These are phyloP conservation scores for Cordyceps farinosa DNA, from an alignment of 2,329 filamentous ascomycete species.

Conservation along the genomic window DNA sequence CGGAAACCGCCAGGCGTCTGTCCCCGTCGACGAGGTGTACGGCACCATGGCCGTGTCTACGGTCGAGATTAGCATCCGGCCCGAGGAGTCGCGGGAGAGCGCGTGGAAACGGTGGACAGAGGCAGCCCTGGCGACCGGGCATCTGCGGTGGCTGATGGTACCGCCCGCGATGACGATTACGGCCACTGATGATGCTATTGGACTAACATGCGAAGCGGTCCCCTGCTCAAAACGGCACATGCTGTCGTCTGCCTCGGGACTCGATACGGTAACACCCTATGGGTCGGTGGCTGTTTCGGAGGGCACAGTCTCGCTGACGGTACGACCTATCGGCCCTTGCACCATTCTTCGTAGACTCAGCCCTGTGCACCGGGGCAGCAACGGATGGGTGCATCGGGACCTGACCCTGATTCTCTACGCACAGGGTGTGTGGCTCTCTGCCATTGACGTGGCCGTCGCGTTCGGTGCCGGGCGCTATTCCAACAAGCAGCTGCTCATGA, in stretches of 20 bases:
- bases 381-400: neutral
- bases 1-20: neutral
- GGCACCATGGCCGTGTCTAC: conserved; percentile 4
- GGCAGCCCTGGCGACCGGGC: neutral
- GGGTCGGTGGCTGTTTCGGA: neutral
- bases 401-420: conserved; percentile 10
- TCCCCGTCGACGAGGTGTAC: conserved; percentile 13
- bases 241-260: conserved; percentile 4
- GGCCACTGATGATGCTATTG: neutral
- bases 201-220: neutral
- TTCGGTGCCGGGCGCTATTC: conserved; percentile 6
- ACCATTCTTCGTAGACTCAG: neutral
- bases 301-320: neutral
- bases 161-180: neutral
- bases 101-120: conserved; percentile 4
- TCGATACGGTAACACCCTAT: conserved; percentile 4
- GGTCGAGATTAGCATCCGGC: conserved; percentile 1
- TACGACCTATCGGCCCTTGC: neutral
- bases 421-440: neutral
- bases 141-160: conserved; percentile 5
- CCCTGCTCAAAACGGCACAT: neutral
- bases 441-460: neutral
- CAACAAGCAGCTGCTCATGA: conserved; percentile 6
- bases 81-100: neutral
- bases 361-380: neutral